Percentiles rank a stretch among this genome's conserved stretches.
Evolutionary conservation across 495 filamentous ascomycete genomes (phyloP).

Genomic region (Sphaerosporella brunnea): DNA sequence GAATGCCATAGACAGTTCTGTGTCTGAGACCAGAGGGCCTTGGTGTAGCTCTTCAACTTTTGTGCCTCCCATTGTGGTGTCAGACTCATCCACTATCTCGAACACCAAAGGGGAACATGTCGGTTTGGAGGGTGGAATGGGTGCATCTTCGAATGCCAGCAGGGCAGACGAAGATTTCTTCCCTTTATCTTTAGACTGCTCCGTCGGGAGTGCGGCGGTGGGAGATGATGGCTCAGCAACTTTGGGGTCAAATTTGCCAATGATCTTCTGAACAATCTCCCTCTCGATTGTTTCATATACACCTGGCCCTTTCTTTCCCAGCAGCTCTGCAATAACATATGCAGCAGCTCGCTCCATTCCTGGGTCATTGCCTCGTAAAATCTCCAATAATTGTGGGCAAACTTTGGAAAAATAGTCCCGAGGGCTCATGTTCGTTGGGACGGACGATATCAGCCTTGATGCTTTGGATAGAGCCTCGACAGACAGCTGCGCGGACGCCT

Average conservation of each 20-base stretch:
- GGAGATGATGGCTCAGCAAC: neutral
- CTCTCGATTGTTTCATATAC: conserved; percentile 37
- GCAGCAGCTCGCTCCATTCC: conserved; percentile 38
- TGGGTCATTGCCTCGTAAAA: conserved; percentile 36
- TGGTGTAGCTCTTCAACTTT: neutral
- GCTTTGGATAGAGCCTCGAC: conserved; percentile 42
- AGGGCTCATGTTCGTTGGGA: conserved; percentile 34
- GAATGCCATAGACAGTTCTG: conserved; percentile 27
- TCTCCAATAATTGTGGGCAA: conserved; percentile 36
- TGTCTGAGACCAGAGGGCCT: conserved; percentile 14
- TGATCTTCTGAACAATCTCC: conserved; percentile 36
- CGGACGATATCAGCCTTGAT: conserved; percentile 38
- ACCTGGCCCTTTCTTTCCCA: conserved; percentile 37
- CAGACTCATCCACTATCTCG: neutral
- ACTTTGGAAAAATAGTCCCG: conserved; percentile 33
- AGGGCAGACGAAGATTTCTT: conserved; percentile 12
- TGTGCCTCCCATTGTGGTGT: neutral
- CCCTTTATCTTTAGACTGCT: neutral
- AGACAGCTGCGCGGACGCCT: conserved; percentile 27
- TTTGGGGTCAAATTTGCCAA: conserved; percentile 32
- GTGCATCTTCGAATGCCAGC: conserved; percentile 13
- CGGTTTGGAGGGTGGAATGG: neutral
- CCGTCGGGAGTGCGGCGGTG: neutral
- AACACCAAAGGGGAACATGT: conserved; percentile 4
- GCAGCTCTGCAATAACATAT: conserved; percentile 40